Conservation (phyloP, 768 basidiomycete species). For the Auricularia sp. region DNA sequence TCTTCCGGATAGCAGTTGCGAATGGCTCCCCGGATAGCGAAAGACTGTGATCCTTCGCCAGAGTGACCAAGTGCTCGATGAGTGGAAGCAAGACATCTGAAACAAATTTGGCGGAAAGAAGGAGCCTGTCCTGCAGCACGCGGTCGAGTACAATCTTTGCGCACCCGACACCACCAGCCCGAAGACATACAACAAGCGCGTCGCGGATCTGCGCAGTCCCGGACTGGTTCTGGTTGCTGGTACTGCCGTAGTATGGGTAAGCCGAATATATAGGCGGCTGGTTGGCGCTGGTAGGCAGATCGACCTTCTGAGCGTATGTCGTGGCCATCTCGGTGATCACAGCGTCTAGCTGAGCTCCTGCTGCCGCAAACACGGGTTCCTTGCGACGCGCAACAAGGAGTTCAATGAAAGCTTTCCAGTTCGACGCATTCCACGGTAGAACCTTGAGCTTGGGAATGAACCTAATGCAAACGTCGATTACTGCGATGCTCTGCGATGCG, state of each 20-base stretch:
- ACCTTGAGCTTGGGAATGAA: not conserved
- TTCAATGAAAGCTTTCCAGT: not conserved
- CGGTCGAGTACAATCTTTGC: not conserved
- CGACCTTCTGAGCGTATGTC: not conserved
- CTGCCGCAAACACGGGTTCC: not conserved
- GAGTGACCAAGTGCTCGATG: too few relatives aligned
- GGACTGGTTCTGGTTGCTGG: too few relatives aligned
- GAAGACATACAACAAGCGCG: too few relatives aligned
- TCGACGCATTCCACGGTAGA: not conserved
- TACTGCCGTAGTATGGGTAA: not conserved
- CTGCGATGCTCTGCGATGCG: not conserved
- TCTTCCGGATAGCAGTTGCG: not conserved
- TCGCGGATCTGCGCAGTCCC: not conserved
- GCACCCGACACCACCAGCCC: not conserved
- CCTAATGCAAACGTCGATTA: not conserved
- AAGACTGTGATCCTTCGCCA: not conserved
- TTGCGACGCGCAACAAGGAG: not conserved
- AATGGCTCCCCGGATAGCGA: not conserved
- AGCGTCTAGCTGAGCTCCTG: not conserved
- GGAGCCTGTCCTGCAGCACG: too few relatives aligned
- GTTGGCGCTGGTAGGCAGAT: not conserved
- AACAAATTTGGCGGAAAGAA: too few relatives aligned
- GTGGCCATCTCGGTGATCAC: not conserved
- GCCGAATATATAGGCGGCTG: not conserved
- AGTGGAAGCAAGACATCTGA: too few relatives aligned